Base-by-base conservation (phyloP, 208 protist species). In the Paratrypanosoma confusum region DNA sequence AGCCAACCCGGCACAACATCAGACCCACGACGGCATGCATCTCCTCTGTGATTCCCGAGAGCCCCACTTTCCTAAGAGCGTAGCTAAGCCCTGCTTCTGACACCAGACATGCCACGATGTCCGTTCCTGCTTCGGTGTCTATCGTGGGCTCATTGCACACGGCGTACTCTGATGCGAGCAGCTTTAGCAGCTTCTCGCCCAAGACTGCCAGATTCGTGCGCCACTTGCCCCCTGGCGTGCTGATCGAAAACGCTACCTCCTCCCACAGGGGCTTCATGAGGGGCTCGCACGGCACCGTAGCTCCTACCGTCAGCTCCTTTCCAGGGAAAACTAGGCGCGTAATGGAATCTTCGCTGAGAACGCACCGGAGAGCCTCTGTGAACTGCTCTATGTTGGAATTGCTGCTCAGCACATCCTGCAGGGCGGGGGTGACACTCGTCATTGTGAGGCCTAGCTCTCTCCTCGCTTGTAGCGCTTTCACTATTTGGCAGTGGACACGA, bases 161-260 rank as follows among this genome's bases (percentile, higher is more conserved):
- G 4, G 71, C 57, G 48, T 64, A 73, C 49, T 79, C 62, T 11
- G 62, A 71, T 5, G 65, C 61, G 17, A 65, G 32, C 36, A 54
- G 47, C 38, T 80, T 74, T 0, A 62, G 46, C 41, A 66, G 66
- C 32, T 68, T 80, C 21, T 55, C 50, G 5, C 46, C 38, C 7
- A 59, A 56, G 2, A 40, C 10, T n/a, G n/a, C n/a, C n/a, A n/a
- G n/a, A n/a, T n/a, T n/a, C n/a, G 20, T n/a, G 35, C 2, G 22
- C 5, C 50, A 39, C 18, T 6, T 10, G 18, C 1, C 14, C 5
- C 35, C 2, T 1, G 27, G 25, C 3, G 22, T 24, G 3, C 1
- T 3, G 17, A 22, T 38, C 4, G 25, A 11, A 25, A 46, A 41
- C 23, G 16, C 33, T 34, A 21, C n/a, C 7, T 28, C 16, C 17